Conservation (phyloP, 345 rosid genomes). For the Linum lewisii region DNA sequence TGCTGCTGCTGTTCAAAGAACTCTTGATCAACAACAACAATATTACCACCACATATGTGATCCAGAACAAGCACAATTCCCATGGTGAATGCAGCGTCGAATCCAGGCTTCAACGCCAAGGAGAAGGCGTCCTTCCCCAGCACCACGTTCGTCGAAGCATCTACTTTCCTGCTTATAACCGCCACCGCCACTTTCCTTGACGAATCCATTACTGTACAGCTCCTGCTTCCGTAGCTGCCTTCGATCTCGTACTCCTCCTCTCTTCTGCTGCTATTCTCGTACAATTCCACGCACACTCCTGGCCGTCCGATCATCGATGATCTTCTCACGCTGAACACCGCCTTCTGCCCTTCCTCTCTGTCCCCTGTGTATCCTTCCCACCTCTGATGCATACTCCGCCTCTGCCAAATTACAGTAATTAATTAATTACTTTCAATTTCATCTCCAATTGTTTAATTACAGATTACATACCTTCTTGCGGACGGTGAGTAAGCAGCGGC, state of each 20-base stretch:
- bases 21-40: slow-evolving; percentile 1
- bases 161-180: slow-evolving; percentile 89
- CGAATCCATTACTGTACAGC: slow-evolving; percentile 37
- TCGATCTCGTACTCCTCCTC: slow-evolving; percentile 51
- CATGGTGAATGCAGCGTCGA: slow-evolving; percentile 83
- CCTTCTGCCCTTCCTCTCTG: slow-evolving; percentile 54
- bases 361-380: slow-evolving; percentile 67
- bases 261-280: background rate
- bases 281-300: slow-evolving; percentile 37
- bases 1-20: too few species aligned
- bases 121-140: slow-evolving; percentile 81
- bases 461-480: slow-evolving; percentile 54
- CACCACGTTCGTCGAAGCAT: slow-evolving; percentile 62
- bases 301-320: slow-evolving; percentile 60
- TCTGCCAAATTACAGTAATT: slow-evolving; percentile 34
- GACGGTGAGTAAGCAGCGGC: slow-evolving; percentile 82
- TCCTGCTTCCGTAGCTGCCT: slow-evolving; percentile 50
- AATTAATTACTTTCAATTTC: too few species aligned
- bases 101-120: slow-evolving; percentile 54
- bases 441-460: too few species aligned
- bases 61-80: slow-evolving; percentile 77
- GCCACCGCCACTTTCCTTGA: slow-evolving; percentile 37
- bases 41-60: slow-evolving; percentile 58
- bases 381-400: slow-evolving; percentile 58
- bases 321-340: slow-evolving; percentile 58